Percentiles rank a stretch among this genome's conserved stretches.
phyloP scores from a whole-genome alignment of 257 asterid genomes.

The Paulownia fortunei region DNA sequence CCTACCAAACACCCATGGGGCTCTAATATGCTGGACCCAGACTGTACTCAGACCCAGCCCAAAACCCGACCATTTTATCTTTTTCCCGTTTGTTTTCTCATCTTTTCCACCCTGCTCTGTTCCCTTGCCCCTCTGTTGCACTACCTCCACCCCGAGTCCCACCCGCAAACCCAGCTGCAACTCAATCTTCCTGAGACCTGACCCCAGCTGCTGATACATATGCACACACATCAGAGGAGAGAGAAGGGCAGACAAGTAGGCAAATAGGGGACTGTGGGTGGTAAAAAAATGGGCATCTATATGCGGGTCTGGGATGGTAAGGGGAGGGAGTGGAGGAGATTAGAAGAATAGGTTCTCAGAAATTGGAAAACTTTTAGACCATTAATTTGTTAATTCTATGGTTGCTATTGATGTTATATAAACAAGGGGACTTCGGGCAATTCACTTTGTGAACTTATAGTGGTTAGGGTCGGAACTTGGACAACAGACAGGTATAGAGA shows the following conservation, averaged over 20 bases:
- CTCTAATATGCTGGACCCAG: not conserved
- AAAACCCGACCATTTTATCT: not conserved
- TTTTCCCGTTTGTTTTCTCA: not conserved
- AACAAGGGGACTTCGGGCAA: not conserved
- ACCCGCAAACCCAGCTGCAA: slow-evolving; percentile 6
- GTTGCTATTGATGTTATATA: not conserved
- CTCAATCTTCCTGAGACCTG: not conserved
- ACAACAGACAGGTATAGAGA: not conserved
- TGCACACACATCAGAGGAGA: too few species aligned
- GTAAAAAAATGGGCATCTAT: not conserved
- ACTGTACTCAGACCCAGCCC: not conserved
- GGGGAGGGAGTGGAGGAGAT: not conserved
- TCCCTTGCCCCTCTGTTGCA: not conserved
- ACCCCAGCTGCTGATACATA: not conserved
- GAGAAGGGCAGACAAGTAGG: not conserved
- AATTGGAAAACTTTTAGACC: not conserved
- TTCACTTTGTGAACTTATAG: not conserved
- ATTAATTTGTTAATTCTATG: not conserved
- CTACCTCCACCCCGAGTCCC: not conserved
- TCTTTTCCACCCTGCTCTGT: not conserved
- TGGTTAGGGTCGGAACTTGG: not conserved
- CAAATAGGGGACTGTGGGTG: not conserved
- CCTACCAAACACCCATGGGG: slow-evolving; percentile 1
- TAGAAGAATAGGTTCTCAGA: not conserved
- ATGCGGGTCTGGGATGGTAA: not conserved